Conservation (phyloP, 2,329 filamentous ascomycete genomes). For the Xylariaceae sp. region DNA sequence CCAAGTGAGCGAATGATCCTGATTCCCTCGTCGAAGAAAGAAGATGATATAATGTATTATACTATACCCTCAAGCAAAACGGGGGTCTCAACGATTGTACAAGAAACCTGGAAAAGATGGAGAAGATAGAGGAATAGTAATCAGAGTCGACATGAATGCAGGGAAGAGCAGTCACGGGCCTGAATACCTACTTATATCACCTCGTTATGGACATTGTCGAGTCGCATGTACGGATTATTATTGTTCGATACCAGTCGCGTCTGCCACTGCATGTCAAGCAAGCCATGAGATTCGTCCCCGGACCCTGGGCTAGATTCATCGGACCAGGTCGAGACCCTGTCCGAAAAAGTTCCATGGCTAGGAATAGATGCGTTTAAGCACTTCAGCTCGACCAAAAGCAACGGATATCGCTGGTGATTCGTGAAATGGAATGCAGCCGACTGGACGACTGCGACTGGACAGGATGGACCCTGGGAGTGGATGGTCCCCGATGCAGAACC, state of each 20-base stretch:
- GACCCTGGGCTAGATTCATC: constrained; percentile 20
- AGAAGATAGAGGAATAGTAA: constrained; percentile 4
- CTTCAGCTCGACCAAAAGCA: neutral
- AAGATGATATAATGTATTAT: constrained; percentile 28
- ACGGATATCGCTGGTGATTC: neutral
- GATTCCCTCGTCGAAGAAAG: constrained; percentile 34
- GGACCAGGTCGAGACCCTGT: constrained; percentile 23
- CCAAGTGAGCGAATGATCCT: constrained; percentile 56
- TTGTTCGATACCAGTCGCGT: too few species aligned
- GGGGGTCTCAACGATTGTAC: constrained; percentile 27
- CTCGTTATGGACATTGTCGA: constrained; percentile 14
- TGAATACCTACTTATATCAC: constrained; percentile 26
- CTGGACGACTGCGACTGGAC: too few species aligned
- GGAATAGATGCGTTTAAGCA: constrained; percentile 6
- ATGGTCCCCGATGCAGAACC: too few species aligned
- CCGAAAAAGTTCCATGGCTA: constrained; percentile 20
- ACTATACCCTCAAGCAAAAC: constrained; percentile 28
- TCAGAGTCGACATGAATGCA: constrained; percentile 1
- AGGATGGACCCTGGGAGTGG: too few species aligned
- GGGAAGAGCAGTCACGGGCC: constrained; percentile 17
- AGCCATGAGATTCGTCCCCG: constrained; percentile 14
- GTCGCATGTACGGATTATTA: too few species aligned
- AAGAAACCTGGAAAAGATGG: constrained; percentile 24
- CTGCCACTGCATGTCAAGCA: neutral
- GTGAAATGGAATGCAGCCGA: too few species aligned